Percentiles rank a stretch among this genome's conserved stretches.
These are phyloP conservation scores for Meyerozyma guilliermondii DNA, from an alignment of 1,139 yeast species.

Conservation along the genomic window DNA sequence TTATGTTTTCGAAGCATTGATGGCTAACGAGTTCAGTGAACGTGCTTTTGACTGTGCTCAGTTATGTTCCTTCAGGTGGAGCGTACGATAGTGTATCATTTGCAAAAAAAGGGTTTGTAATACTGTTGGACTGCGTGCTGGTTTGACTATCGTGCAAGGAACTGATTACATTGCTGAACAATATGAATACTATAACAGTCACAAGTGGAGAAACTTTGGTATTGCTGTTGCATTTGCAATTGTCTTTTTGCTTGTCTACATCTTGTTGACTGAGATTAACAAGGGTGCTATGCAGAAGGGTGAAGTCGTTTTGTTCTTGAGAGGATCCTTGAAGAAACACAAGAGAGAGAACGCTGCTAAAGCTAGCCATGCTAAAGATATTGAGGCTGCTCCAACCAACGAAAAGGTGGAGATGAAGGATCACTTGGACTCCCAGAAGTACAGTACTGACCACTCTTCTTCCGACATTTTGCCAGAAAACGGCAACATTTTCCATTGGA, in stretches of 20 bases:
- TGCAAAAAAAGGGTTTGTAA: conserved; percentile 51
- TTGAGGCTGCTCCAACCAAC: conserved; percentile 11
- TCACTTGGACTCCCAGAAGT: conserved; percentile 10
- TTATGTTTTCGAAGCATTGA: conserved; percentile 63
- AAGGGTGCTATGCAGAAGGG: conserved; percentile 81
- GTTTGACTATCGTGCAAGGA: conserved; percentile 52
- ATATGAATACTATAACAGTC: conserved; percentile 46
- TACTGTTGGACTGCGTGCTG: conserved; percentile 60
- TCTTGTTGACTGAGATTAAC: conserved; percentile 57
- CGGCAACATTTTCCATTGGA: conserved; percentile 66
- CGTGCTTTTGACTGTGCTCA: conserved; percentile 32
- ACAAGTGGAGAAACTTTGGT: conserved; percentile 85
- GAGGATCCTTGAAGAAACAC: conserved; percentile 20
- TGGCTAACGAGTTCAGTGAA: conserved; percentile 52
- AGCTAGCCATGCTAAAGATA: conserved; percentile 2
- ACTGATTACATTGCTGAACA: conserved; percentile 45
- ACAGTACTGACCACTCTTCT: conserved; percentile 5
- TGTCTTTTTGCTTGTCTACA: conserved; percentile 52
- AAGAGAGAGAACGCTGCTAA: conserved; percentile 11
- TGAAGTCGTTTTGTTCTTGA: conserved; percentile 68
- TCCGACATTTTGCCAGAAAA: conserved; percentile 1
- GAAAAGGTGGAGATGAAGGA: conserved; percentile 14
- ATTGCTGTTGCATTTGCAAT: conserved; percentile 52
- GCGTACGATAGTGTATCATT: conserved; percentile 33
- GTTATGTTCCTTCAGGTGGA: conserved; percentile 51